Conservation (phyloP, 768 basidiomycete genomes). For the Vararia minispora region DNA sequence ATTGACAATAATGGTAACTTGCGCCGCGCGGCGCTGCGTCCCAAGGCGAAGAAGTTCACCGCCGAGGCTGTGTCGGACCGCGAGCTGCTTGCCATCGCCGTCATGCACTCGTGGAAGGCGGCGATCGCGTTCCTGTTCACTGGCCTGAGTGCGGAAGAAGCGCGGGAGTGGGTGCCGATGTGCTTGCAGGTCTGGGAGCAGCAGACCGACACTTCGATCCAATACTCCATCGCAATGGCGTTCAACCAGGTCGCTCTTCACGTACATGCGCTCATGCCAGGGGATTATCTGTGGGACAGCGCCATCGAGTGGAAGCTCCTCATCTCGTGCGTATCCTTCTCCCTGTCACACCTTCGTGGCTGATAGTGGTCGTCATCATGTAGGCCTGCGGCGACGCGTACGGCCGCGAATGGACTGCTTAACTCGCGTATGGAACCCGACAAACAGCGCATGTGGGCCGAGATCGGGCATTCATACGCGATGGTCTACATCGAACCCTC, state of each 20-base stretch:
- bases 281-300: constrained; percentile 25
- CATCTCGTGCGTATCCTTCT: constrained; percentile 4
- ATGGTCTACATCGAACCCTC: constrained; percentile 28
- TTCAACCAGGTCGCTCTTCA: constrained; percentile 34
- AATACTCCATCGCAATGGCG: constrained; percentile 45
- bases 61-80: constrained; percentile 53
- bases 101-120: constrained; percentile 60
- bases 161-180: constrained; percentile 35
- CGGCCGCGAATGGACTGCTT: constrained; percentile 46
- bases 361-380: not conserved
- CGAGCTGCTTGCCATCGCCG: constrained; percentile 57
- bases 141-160: constrained; percentile 28
- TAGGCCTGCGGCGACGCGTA: constrained; percentile 26
- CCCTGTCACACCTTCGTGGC: not conserved
- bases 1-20: constrained; percentile 44
- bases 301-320: constrained; percentile 35
- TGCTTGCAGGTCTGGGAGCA: constrained; percentile 49
- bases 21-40: constrained; percentile 42
- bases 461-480: constrained; percentile 38
- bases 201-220: constrained; percentile 51
- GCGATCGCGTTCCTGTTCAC: constrained; percentile 44
- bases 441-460: constrained; percentile 57
- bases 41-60: constrained; percentile 47
- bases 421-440: constrained; percentile 48
- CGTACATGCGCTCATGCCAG: constrained; percentile 31